Evolutionary conservation across 2,329 filamentous ascomycete genomes (phyloP), one percentile per base, ranked within the genome.

Genomic region (Beauveria varroae): DNA sequence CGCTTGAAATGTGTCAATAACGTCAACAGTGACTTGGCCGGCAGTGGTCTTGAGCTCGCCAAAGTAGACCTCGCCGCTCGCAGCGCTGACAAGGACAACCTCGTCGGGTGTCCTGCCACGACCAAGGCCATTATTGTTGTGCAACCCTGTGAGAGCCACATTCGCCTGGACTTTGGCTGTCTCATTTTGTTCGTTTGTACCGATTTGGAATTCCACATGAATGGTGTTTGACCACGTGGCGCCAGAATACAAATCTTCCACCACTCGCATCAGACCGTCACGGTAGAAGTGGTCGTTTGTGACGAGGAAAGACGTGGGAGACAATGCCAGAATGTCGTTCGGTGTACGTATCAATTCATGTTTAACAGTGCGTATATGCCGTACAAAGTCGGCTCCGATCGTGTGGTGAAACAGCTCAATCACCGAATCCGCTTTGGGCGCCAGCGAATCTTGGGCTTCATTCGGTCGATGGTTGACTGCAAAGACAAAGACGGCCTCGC

Each of bases 401-500:
- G 71, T 68, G 64, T 87, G 79, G 63, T 79, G 76, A 67, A 87
- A 86, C 5, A 87, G 64, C 66, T 87, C 85, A 44, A 87, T 69
- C 10, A 79, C 79, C 0, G 84, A 86, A 1, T 75, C 75, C 0
- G 78, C 75, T 62, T 77, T 78, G 10, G 70, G 71, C 2, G 67
- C 66, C 2, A 71, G 70, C 5, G 64, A 64, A 7, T 66, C 20
- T 28, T 57, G 51, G 34, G 67, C 73, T 0, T 75, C 74, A 61
- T 85, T 80, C 0, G 83, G 79, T 1, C 81, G 65, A 60, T 87
- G 85, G 64, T 87, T 87, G 55, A 87, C 70, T 0, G 81, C 84
- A 59, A 83, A 83, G 51, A 87, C 81, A 65, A 84, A 87, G 6
- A 87, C 79, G 0, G 80, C 72, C 1, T 74, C 67, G 10, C 68